Evolutionary conservation across 2,329 filamentous ascomycete species (phyloP), one percentile per base, ranked within the genome.

Genomic region (Chalaropsis thielavioides): DNA sequence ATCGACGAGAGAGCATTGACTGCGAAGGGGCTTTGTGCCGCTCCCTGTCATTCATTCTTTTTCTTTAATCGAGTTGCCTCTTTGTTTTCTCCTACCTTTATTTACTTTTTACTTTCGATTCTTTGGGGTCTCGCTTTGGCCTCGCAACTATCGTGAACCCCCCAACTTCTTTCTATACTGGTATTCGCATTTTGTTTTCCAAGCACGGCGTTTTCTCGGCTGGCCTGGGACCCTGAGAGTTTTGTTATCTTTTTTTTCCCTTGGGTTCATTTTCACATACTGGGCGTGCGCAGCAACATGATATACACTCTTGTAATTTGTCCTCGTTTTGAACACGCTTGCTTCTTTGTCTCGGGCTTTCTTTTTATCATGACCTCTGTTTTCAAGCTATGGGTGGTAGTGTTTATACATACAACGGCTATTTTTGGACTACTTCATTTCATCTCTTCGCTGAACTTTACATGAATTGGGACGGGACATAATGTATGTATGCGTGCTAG

Each of bases 201-300:
- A 51, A 63, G 43, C 43, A 27, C 22, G 44, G 22, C 44, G 46
- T 59, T 64, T 64, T 19, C 38, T 61, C 40, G 59, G 59, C 24
- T 61, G 19, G 40, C 38, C 40, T 43, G 19, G 22, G 13, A 61
- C n/a, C 31, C 7, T 31, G n/a, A 44, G 46, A 27, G 27, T 44
- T 27, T n/a, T 60, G 10, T 54, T 19, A n/a, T 56, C 31, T 17
- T 17, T 35, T 64, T 46, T 60, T 40, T 49, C n/a, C 17, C 24
- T 38, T 38, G 35, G 35, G 35, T 6, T 38, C 35, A 38, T 38
- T 38, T 46, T 61, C 7, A 3, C 59, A 41, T 63, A 63, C 31
- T 40, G n/a, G 46, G 51, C 6, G 27, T 58, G 35, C 51, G n/a
- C 51, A n/a, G 51, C 27, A 35, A 58, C 51, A 38, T n/a, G 51